Conservation (phyloP, 352 stramenopile genomes). For the Elongisporangium senticosum region DNA sequence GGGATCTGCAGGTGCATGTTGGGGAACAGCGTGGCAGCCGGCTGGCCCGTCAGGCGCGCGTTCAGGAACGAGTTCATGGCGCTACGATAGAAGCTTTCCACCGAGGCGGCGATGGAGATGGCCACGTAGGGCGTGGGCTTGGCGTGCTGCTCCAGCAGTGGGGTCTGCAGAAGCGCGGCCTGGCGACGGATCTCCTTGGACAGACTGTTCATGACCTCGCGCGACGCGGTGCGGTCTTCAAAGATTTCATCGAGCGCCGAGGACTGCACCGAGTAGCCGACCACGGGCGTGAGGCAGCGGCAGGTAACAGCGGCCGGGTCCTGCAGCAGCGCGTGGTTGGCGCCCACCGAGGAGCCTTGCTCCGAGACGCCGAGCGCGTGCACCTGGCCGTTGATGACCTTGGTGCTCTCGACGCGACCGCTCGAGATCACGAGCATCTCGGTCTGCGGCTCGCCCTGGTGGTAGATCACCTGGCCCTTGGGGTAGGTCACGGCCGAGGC, state of each 20-base stretch:
- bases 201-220: constrained; percentile 83
- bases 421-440: constrained; percentile 73
- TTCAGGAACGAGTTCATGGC: constrained; percentile 92
- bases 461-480: constrained; percentile 75
- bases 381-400: constrained; percentile 80
- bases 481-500: constrained; percentile 56
- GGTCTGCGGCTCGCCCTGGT: constrained; percentile 72
- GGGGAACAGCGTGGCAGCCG: constrained; percentile 81
- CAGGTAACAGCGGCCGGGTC: constrained; percentile 74
- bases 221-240: constrained; percentile 61
- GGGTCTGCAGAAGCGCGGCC: constrained; percentile 80
- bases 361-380: constrained; percentile 54
- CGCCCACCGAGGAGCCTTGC: constrained; percentile 55
- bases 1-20: constrained; percentile 94
- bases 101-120: constrained; percentile 86
- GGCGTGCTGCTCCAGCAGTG: constrained; percentile 87
- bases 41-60: constrained; percentile 73
- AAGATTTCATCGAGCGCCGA: constrained; percentile 68
- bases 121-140: constrained; percentile 88
- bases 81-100: constrained; percentile 92
- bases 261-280: constrained; percentile 67
- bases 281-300: constrained; percentile 77
- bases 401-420: constrained; percentile 65
- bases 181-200: constrained; percentile 87
- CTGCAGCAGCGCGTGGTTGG: constrained; percentile 77